Base-by-base conservation (phyloP, 768 basidiomycete genomes). In the Termitomyces eurrhizus region DNA sequence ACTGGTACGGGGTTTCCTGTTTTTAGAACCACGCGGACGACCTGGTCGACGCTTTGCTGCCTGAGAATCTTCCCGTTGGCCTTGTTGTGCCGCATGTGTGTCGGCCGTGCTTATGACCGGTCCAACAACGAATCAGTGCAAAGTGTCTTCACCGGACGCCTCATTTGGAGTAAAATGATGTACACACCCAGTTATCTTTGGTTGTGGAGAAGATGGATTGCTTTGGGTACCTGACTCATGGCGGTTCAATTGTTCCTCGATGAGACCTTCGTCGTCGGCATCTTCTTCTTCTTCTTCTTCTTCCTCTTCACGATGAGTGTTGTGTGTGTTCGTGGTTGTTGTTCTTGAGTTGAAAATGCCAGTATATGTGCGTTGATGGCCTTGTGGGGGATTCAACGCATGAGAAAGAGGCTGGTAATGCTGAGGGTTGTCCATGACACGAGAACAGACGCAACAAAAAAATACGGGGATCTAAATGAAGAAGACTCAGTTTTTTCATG, bases 381-480 rank as follows among this genome's bases (percentile, higher is more conserved):
- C 60, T 42, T 64, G 75, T 63, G 83, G 87, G 0, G 85, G 86
- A 70, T 88, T 78, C 42, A 92, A 78, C 46, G 90, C 90, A 77
- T 90, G 87, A 58, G 89, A 92, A 66, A 92, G 80, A 32, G 90
- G 87, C 63, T 90, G 89, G 75, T 92, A 89, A 63, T 88, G 87
- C 70, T 90, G 88, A 58, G 88, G 87, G 71, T 89, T 89, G 74
- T 89, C 80, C 82, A 83, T 83, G 42, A 32, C 37, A 37, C 33
- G 48, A 4, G 32, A 42, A 44, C 35, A 24, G 32, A 44, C 41
- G 36, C 26, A 37, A 55, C 26, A 37, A 32, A 8, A 29, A 36
- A 12, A 26, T 24, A 32, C 21, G 39, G 18, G 33, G 57, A 53
- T 59, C 65, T 61, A 54, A 12, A 60, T 55, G 35, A 41, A 56